A percentile compares a stretch with the other conserved stretches of the same genome.
Evolutionary conservation across 2,329 filamentous ascomycete genomes (phyloP).

Genomic region (Venturia effusa): DNA sequence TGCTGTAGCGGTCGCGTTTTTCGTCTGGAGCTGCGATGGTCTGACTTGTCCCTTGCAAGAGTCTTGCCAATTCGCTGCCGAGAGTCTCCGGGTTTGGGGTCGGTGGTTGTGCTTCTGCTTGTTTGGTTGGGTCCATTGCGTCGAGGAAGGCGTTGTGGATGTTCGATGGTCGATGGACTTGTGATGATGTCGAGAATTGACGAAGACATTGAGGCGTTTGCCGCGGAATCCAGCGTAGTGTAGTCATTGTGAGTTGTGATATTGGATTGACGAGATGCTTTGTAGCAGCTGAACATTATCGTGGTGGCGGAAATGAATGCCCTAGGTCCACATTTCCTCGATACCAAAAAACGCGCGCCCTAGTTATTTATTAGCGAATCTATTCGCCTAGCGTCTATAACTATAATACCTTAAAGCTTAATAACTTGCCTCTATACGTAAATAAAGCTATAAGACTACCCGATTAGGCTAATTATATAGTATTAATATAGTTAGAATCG

Average conservation of each 20-base stretch:
- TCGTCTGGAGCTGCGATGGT: not conserved
- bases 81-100: slow-evolving; percentile 18
- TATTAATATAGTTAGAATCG: too few species aligned
- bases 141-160: not conserved
- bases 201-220: not conserved
- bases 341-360: too few species aligned
- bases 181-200: not conserved
- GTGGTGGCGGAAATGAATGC: too few species aligned
- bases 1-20: not conserved
- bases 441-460: too few species aligned
- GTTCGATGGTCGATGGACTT: not conserved
- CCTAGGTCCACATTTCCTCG: too few species aligned
- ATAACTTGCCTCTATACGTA: too few species aligned
- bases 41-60: not conserved
- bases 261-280: not conserved
- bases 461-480: too few species aligned
- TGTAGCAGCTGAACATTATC: not conserved
- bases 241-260: not conserved
- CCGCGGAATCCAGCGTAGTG: not conserved
- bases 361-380: too few species aligned
- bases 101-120: slow-evolving; percentile 8
- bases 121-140: not conserved
- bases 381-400: too few species aligned
- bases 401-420: too few species aligned
- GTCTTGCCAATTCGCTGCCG: slow-evolving; percentile 14